These are phyloP conservation scores for Binderoboletus segoi DNA, from an alignment of 1,284 basidiomycete genomes.

Conservation along the genomic window DNA sequence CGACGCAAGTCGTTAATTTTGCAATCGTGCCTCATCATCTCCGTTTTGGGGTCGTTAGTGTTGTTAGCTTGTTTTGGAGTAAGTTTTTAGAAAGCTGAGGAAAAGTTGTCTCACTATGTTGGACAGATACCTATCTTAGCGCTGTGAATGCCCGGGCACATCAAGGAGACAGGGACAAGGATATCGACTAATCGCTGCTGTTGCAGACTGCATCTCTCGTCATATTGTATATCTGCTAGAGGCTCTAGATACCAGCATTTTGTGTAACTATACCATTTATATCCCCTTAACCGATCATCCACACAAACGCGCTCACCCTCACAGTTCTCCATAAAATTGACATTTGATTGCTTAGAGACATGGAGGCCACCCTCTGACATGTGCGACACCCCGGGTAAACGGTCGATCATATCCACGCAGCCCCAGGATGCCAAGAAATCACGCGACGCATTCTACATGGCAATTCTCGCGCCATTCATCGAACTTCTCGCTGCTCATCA, in stretches of 20 bases:
- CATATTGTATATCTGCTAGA: conserved; percentile 18
- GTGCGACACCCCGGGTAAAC: no score
- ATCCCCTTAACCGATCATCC: neutral
- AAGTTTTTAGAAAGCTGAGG: conserved; percentile 35
- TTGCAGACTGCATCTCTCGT: neutral
- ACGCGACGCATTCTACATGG: neutral
- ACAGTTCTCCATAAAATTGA: neutral
- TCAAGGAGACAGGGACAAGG: conserved; percentile 1
- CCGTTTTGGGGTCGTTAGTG: conserved; percentile 75
- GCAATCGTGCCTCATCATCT: conserved; percentile 77
- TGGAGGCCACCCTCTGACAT: no score
- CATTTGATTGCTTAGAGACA: neutral
- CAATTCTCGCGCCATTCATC: neutral
- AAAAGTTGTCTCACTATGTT: conserved; percentile 11
- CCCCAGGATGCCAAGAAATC: neutral
- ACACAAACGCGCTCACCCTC: neutral
- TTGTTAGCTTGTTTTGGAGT: conserved; percentile 89
- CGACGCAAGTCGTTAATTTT: conserved; percentile 84
- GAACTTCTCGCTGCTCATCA: neutral
- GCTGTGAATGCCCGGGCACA: conserved; percentile 40
- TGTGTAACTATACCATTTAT: conserved; percentile 15
- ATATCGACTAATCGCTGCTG: conserved; percentile 6
- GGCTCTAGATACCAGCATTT: conserved; percentile 9
- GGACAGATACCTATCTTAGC: conserved; percentile 51
- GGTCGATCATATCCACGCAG: no score